Conservation (phyloP, 2,329 filamentous ascomycete species). For the Neospermospora avenae region DNA sequence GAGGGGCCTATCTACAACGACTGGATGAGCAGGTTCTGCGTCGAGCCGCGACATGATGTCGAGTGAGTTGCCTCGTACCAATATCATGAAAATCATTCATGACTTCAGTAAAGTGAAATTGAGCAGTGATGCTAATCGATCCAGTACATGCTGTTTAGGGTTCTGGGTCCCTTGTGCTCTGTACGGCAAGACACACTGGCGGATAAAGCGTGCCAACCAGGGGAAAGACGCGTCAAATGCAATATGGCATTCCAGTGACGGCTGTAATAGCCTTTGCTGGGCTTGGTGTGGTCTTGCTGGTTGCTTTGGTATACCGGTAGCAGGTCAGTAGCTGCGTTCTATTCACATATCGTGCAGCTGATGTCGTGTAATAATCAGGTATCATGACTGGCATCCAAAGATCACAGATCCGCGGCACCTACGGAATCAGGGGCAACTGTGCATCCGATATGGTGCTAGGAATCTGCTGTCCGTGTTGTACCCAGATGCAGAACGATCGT, state of each 20-base stretch:
- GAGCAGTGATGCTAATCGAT: not conserved
- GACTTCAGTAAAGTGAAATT: not conserved
- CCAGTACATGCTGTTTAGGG: constrained; percentile 38
- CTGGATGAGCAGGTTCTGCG: constrained; percentile 42
- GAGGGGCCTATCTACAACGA: constrained; percentile 11
- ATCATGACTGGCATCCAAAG: constrained; percentile 28
- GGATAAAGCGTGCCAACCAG: constrained; percentile 37
- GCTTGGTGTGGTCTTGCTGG: constrained; percentile 34
- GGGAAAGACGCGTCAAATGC: constrained; percentile 41
- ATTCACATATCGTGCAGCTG: not conserved
- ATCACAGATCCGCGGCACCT: constrained; percentile 40
- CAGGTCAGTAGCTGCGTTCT: not conserved
- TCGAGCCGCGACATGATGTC: constrained; percentile 30
- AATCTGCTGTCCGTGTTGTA: constrained; percentile 42
- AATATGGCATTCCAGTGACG: constrained; percentile 34
- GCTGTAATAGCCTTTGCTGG: constrained; percentile 40
- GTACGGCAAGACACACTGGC: constrained; percentile 43
- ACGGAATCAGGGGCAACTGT: constrained; percentile 41
- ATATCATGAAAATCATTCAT: not conserved
- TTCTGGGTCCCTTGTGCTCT: constrained; percentile 43
- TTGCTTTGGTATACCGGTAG: not conserved
- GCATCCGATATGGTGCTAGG: constrained; percentile 36
- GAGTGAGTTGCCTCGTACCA: not conserved
- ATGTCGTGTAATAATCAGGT: constrained; percentile 10
- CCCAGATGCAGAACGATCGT: constrained; percentile 43